phyloP scores from a whole-genome alignment of 768 basidiomycete species.

The Lactarius deliciosus region DNA sequence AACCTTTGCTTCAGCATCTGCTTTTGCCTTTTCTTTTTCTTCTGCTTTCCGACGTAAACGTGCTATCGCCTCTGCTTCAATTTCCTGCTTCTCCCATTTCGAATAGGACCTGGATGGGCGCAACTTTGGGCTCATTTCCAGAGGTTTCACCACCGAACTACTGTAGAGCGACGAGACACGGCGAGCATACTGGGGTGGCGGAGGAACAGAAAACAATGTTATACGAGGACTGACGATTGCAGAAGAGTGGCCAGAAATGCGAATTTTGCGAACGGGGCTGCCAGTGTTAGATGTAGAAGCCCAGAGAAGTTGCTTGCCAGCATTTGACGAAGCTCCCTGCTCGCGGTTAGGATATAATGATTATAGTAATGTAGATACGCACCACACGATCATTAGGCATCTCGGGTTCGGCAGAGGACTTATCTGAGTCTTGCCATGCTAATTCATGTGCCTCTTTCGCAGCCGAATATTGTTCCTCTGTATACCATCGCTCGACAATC shows the following conservation, averaged over 20 bases:
- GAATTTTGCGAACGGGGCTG: slow-evolving; percentile 35
- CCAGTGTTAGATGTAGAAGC: slow-evolving; percentile 46
- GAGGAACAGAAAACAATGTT: slow-evolving; percentile 35
- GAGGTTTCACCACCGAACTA: slow-evolving; percentile 36
- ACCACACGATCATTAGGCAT: slow-evolving; percentile 39
- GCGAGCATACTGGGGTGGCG: slow-evolving; percentile 34
- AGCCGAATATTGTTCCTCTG: slow-evolving; percentile 66
- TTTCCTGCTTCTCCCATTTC: slow-evolving; percentile 86
- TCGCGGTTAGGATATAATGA: slow-evolving; percentile 3
- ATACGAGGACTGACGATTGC: slow-evolving; percentile 44
- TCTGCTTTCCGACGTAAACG: slow-evolving; percentile 59
- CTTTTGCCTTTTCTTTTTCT: slow-evolving; percentile 33
- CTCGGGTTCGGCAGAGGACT: slow-evolving; percentile 44
- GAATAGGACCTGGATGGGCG: slow-evolving; percentile 51
- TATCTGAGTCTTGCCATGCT: slow-evolving; percentile 64
- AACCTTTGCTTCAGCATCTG: slow-evolving; percentile 27
- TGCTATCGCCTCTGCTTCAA: slow-evolving; percentile 77
- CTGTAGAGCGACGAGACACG: slow-evolving; percentile 32
- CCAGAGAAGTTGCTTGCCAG: slow-evolving; percentile 74
- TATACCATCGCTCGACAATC: slow-evolving; percentile 77
- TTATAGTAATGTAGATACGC: background rate
- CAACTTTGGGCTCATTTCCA: slow-evolving; percentile 56
- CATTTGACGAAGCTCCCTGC: slow-evolving; percentile 11
- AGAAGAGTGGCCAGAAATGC: slow-evolving; percentile 49
- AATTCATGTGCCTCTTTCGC: slow-evolving; percentile 61